Base-by-base conservation (phyloP, 805 yeast species). In the Candida vartiovaarae region DNA sequence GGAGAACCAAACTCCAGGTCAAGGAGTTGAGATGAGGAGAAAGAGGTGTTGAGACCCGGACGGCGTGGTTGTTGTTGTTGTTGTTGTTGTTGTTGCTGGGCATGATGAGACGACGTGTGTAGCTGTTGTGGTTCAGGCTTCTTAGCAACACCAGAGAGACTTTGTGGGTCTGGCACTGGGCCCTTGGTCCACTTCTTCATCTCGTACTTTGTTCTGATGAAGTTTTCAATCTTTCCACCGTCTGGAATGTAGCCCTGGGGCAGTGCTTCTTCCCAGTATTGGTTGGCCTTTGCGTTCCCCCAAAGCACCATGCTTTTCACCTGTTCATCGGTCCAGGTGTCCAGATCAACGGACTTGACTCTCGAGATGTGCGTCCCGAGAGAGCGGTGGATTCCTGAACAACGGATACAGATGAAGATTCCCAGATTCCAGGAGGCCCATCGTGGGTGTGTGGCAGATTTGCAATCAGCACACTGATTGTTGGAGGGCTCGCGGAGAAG, bases 401-500 rank as follows among this genome's bases (percentile, higher is more conserved):
- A 91, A 55, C 93, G 74, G 51, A 91, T 91, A 64, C 99, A 91
- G 35, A 91, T 76, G 57, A 93, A 90, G 44, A 93, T 79, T 25
- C 99, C 99, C 42, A 91, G 64, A 54, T 84, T 89, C 96, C 97
- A 91, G 20, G 95, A 82, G 8, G 98, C 96, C 99, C 99, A 91
- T 43, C 98, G 75, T 24, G 99, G 99, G 63, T 91, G 95, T 32
- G 83, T 75, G 10, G 91, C 75, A 0, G 80, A 74, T 63, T 93
- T 91, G 66, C 99, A 91, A 64, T 91, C 99, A 2, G 90, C 95
- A 63, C 99, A 91, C 36, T 68, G 62, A 56, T 76, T 78, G 69
- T 93, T 93, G 32, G 78, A 78, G 1, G 80, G 80, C 54, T 88
- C 96, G 46, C 78, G 80, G 36, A 93, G 74, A 30, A 93, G 71